Conservation (phyloP, 2,329 filamentous ascomycete species). For the Talaromyces sp. region DNA sequence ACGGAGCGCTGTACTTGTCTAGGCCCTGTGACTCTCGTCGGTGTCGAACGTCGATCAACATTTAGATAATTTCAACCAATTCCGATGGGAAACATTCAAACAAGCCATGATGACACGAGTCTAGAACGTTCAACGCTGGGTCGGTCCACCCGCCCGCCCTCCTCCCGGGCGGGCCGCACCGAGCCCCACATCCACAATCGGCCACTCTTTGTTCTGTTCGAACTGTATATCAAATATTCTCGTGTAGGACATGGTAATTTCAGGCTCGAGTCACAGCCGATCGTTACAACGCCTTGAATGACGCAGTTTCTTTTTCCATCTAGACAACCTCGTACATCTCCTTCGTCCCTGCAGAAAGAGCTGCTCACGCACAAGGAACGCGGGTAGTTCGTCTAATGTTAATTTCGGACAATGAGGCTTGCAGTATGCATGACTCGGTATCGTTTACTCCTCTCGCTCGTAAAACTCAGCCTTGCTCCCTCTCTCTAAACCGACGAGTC, state of each 20-base stretch:
- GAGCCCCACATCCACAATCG: not conserved
- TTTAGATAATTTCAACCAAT: not conserved
- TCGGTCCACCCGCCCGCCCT: no score
- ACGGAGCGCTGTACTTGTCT: not conserved
- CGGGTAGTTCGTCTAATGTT: not conserved
- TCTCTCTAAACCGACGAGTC: not conserved
- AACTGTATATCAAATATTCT: not conserved
- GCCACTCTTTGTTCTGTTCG: no score
- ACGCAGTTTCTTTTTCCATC: not conserved
- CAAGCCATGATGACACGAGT: not conserved
- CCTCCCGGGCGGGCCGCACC: not conserved
- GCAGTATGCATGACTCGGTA: not conserved
- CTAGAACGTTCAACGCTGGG: not conserved
- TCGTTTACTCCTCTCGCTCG: not conserved
- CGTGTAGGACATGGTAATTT: not conserved
- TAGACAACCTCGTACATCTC: not conserved
- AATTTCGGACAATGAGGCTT: not conserved
- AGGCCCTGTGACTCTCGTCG: not conserved
- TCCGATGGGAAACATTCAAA: not conserved
- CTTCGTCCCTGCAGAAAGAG: not conserved
- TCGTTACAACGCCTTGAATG: not conserved
- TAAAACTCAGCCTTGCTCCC: not conserved
- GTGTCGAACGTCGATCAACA: not conserved
- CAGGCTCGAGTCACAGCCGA: not conserved
- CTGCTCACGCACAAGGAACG: no score